Percentiles rank a stretch among this genome's conserved stretches.
phyloP scores from a whole-genome alignment of 2,329 filamentous ascomycete genomes.

The Aspergillus niger region DNA sequence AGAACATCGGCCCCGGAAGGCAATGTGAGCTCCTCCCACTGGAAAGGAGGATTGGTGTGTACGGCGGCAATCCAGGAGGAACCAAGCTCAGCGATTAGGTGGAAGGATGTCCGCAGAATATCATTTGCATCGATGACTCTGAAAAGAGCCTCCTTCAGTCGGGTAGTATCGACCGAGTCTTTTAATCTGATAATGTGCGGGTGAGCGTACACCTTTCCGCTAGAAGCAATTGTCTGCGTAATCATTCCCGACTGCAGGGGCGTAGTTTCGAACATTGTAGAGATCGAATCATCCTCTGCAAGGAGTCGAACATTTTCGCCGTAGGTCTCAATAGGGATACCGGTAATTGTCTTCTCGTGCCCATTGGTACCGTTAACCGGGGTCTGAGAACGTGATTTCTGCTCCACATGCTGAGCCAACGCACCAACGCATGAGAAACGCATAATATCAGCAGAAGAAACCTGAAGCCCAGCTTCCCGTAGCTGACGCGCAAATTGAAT shows the following conservation, averaged over 20 bases:
- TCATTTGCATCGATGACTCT: constrained; percentile 55
- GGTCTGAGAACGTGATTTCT: not conserved
- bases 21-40: constrained; percentile 24
- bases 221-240: constrained; percentile 63
- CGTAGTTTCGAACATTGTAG: constrained; percentile 59
- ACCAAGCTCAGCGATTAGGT: constrained; percentile 25
- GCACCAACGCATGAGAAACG: constrained; percentile 34
- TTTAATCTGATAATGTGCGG: constrained; percentile 63
- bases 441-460: constrained; percentile 41
- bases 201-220: constrained; percentile 68
- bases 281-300: constrained; percentile 23
- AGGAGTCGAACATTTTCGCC: constrained; percentile 21
- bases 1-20: constrained; percentile 18
- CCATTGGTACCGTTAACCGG: constrained; percentile 11
- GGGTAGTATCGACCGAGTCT: constrained; percentile 44
- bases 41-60: constrained; percentile 22
- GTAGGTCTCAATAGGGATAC: constrained; percentile 14
- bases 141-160: constrained; percentile 60
- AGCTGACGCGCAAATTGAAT: constrained; percentile 37
- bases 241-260: constrained; percentile 83
- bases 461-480: constrained; percentile 27
- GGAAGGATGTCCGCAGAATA: constrained; percentile 65
- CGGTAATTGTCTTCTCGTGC: not conserved
- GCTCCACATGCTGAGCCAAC: constrained; percentile 24
- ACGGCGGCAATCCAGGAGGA: constrained; percentile 32